phyloP scores from a whole-genome alignment of 306 rosid genomes.

The Malus sieversii region DNA sequence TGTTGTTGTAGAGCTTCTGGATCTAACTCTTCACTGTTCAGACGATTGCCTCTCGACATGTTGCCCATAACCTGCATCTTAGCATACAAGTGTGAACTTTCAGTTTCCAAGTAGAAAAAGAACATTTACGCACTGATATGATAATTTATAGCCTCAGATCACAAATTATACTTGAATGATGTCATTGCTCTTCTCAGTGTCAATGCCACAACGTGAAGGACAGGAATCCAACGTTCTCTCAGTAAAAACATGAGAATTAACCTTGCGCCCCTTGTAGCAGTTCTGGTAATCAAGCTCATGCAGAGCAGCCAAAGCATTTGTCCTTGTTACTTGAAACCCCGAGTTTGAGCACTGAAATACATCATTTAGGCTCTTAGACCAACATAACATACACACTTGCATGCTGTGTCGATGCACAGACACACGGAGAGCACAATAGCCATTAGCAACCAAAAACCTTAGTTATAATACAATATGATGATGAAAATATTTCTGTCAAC shows the following conservation, averaged over 20 bases:
- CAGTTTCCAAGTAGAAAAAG: neutral
- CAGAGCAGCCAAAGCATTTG: conserved; percentile 22
- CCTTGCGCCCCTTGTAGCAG: conserved; percentile 9
- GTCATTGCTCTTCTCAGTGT: conserved; percentile 32
- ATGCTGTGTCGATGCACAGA: neutral
- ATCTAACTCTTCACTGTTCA: conserved; percentile 31
- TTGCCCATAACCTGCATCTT: conserved; percentile 36
- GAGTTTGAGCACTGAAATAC: conserved; percentile 23
- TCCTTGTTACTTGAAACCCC: conserved; percentile 29
- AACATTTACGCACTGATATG: neutral
- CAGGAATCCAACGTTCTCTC: conserved; percentile 24
- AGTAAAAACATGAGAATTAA: conserved; percentile 19
- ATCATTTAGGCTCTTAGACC: conserved; percentile 24
- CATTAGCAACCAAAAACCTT: neutral
- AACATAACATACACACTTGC: neutral
- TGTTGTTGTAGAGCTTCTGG: conserved; percentile 39
- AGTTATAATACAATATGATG: neutral
- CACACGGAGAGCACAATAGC: neutral
- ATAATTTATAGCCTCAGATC: neutral
- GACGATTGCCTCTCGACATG: conserved; percentile 25
- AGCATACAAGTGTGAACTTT: conserved; percentile 6
- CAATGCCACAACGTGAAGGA: conserved; percentile 26
- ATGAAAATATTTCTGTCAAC: neutral
- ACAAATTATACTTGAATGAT: conserved; percentile 31
- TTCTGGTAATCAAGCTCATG: conserved; percentile 21